A percentile compares a stretch with the other conserved stretches of the same genome.
phyloP scores from a whole-genome alignment of 495 filamentous ascomycete species.

The Talaromyces ruber region DNA sequence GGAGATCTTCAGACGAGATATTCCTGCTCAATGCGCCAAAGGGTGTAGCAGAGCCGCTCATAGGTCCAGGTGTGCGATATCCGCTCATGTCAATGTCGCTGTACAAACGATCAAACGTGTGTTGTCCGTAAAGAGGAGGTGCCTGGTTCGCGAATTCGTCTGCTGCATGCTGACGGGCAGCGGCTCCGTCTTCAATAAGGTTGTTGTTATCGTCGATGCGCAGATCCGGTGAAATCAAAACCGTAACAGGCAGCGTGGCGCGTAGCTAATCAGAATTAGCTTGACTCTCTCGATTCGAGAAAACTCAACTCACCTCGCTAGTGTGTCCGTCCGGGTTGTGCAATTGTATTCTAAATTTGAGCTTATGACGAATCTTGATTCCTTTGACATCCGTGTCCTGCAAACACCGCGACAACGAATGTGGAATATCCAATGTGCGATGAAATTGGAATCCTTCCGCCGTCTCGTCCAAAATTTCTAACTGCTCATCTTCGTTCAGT shows the following conservation, averaged over 20 bases:
- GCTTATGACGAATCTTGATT: constrained; percentile 81
- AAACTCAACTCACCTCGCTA: constrained; percentile 59
- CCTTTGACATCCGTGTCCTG: constrained; percentile 77
- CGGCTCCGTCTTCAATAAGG: constrained; percentile 46
- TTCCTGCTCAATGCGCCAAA: constrained; percentile 65
- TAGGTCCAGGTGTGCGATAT: constrained; percentile 64
- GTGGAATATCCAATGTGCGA: constrained; percentile 62
- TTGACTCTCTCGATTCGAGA: not conserved
- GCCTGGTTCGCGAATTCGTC: constrained; percentile 46
- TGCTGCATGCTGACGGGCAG: constrained; percentile 22
- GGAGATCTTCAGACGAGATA: constrained; percentile 71
- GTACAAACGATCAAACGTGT: constrained; percentile 81
- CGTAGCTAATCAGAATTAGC: constrained; percentile 46
- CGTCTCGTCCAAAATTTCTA: constrained; percentile 63
- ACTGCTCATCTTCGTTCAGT: constrained; percentile 46
- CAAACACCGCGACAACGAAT: constrained; percentile 65
- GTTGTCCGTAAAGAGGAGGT: constrained; percentile 81
- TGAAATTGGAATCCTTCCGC: constrained; percentile 72
- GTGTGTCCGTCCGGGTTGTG: constrained; percentile 91
- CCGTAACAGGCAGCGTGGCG: constrained; percentile 73
- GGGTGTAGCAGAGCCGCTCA: constrained; percentile 68
- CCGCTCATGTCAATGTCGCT: constrained; percentile 69
- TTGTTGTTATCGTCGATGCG: constrained; percentile 74
- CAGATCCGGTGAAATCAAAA: constrained; percentile 91
- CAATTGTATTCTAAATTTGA: constrained; percentile 77